phyloP scores from a whole-genome alignment of 2,329 filamentous ascomycete species.

The Sarocladium oryzae region DNA sequence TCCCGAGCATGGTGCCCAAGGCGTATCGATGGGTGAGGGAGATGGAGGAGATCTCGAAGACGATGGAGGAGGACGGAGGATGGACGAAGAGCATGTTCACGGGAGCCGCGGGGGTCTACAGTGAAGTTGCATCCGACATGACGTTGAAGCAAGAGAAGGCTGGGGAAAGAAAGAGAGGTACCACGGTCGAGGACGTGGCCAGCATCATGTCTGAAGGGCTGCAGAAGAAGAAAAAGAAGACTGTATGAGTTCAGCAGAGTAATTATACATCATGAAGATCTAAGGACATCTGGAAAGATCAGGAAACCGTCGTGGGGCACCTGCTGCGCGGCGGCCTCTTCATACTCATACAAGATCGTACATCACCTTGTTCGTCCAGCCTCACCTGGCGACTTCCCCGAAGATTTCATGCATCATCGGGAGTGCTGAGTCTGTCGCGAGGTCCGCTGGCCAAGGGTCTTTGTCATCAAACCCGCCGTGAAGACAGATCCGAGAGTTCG shows the following conservation, averaged over 20 bases:
- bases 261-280: background rate
- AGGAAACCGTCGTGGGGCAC: no score
- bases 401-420: background rate
- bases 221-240: constrained; percentile 36
- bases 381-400: no score
- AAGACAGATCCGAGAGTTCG: constrained; percentile 25
- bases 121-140: constrained; percentile 53
- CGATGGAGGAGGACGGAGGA: constrained; percentile 58
- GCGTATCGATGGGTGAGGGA: constrained; percentile 73
- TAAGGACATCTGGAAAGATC: no score
- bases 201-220: constrained; percentile 40
- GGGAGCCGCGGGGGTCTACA: constrained; percentile 56
- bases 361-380: no score
- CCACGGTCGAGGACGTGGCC: constrained; percentile 52
- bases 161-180: constrained; percentile 48
- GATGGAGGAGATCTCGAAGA: constrained; percentile 69
- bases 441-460: background rate
- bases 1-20: constrained; percentile 62
- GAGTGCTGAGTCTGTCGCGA: background rate
- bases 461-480: background rate
- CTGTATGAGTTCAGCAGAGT: background rate
- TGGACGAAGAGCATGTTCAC: constrained; percentile 51
- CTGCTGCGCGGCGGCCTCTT: background rate
- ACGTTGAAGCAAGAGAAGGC: constrained; percentile 54
- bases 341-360: background rate